Conservation (phyloP, 1,284 basidiomycete genomes). For the Cutaneotrichosporon dermatis region DNA sequence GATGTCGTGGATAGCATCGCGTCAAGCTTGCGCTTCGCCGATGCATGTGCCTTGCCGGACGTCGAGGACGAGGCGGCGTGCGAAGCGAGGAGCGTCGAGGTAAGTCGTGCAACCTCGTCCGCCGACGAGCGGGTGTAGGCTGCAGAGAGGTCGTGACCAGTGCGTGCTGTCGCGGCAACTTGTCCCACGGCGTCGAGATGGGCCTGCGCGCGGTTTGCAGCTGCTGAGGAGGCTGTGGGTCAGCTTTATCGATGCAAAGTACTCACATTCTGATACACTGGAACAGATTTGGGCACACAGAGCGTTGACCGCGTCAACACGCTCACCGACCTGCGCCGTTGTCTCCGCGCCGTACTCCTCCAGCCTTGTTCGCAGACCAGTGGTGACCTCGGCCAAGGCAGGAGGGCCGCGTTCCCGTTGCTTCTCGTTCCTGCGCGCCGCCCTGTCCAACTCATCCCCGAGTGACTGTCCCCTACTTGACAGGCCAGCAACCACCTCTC, state of each 20-base stretch:
- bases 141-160: neutral
- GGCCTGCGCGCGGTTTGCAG: neutral
- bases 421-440: conserved; percentile 4
- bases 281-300: conserved; percentile 24
- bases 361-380: conserved; percentile 23
- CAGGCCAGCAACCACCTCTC: neutral
- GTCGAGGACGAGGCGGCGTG: conserved; percentile 23
- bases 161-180: conserved; percentile 3
- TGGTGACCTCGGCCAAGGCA: conserved; percentile 28
- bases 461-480: neutral
- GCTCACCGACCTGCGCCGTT: conserved; percentile 21
- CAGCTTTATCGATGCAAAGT: too few species aligned
- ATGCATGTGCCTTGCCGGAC: conserved; percentile 17
- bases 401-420: conserved; percentile 8
- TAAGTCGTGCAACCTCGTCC: conserved; percentile 17
- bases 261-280: conserved; percentile 27
- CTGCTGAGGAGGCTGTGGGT: neutral
- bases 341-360: conserved; percentile 28
- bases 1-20: conserved; percentile 30
- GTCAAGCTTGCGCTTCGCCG: conserved; percentile 25
- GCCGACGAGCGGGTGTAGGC: conserved; percentile 4
- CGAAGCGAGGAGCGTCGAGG: conserved; percentile 28
- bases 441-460: neutral
- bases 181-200: conserved; percentile 4
- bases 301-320: conserved; percentile 25